These are phyloP conservation scores for Suillus subalutaceus DNA, from an alignment of 768 basidiomycete genomes.

Conservation along the genomic window DNA sequence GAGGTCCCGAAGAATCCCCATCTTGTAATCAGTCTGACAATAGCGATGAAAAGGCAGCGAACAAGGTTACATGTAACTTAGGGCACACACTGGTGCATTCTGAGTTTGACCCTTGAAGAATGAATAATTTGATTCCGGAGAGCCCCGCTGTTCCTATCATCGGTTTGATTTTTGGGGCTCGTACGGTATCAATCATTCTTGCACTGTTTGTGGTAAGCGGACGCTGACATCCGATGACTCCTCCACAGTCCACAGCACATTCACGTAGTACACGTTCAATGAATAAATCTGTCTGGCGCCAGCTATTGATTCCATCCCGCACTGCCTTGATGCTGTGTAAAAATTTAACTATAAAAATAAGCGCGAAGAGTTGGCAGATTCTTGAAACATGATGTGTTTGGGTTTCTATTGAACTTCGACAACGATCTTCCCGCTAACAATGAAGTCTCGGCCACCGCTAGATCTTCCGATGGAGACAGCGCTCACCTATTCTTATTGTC, in stretches of 20 bases:
- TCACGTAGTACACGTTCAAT: not conserved
- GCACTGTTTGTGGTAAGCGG: not conserved
- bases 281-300: not conserved
- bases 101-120: not conserved
- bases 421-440: slow-evolving; percentile 36
- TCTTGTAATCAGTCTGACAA: not conserved
- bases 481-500: slow-evolving; percentile 59
- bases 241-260: not conserved
- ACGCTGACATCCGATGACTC: not conserved
- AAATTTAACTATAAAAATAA: not conserved
- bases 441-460: not conserved
- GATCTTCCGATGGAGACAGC: not conserved
- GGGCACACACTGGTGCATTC: not conserved
- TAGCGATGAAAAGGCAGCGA: not conserved
- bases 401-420: slow-evolving; percentile 21
- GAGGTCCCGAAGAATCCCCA: slow-evolving; percentile 17
- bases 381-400: not conserved
- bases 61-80: not conserved
- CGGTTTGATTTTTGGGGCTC: not conserved
- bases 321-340: not conserved
- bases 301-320: not conserved
- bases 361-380: not conserved
- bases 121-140: not conserved
- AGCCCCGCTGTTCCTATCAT: not conserved
- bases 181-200: not conserved